Percentiles rank a stretch among this genome's conserved stretches.
Conservation (phyloP, 768 basidiomycete species). For the Tylopilus plumbeoviolaceoides region DNA sequence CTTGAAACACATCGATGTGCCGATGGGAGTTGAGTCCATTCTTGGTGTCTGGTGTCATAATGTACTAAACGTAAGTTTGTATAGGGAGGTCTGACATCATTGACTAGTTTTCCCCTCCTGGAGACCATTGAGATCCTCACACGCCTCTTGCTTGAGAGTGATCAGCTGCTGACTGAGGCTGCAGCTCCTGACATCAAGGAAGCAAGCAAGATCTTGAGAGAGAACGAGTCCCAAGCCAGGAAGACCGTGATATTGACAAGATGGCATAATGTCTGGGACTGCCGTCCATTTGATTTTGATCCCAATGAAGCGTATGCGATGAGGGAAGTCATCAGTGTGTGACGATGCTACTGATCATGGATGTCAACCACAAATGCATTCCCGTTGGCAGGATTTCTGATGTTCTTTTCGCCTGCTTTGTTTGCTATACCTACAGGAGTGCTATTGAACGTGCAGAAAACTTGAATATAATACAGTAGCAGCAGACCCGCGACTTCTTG, state of each 20-base stretch:
- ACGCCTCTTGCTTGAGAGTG: neutral
- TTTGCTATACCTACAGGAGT: no score
- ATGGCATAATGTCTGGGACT: neutral
- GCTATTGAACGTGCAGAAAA: no score
- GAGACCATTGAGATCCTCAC: conserved; percentile 1
- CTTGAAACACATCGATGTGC: conserved; percentile 1
- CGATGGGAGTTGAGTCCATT: neutral
- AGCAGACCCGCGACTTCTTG: no score
- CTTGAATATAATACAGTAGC: no score
- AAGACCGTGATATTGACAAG: conserved; percentile 4
- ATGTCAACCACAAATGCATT: no score
- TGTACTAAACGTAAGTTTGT: neutral
- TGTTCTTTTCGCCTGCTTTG: no score
- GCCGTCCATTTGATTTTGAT: neutral
- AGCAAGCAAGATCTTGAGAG: neutral
- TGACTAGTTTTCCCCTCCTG: neutral
- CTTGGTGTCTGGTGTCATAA: neutral
- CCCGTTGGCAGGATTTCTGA: no score
- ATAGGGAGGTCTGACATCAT: neutral
- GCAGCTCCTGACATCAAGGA: neutral
- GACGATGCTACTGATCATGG: neutral
- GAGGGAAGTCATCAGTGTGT: conserved; percentile 1
- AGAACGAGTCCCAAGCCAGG: conserved; percentile 3
- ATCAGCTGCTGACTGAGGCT: neutral
- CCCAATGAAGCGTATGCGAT: neutral